Evolutionary conservation across 1,139 yeast species (phyloP), one percentile per base, ranked within the genome.

Genomic region (Fermentozyma sake): DNA sequence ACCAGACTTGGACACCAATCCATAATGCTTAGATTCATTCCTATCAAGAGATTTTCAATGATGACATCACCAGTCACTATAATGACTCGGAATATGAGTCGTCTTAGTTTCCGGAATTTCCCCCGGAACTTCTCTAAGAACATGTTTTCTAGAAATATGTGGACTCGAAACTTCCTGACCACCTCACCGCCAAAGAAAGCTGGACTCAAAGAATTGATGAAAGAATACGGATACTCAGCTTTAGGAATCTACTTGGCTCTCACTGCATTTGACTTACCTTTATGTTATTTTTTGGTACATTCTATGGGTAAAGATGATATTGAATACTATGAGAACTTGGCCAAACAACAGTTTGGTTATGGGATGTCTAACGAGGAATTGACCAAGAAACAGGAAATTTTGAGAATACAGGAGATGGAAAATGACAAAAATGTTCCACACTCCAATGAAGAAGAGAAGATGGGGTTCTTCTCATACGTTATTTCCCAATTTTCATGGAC

Each of bases 191-290:
- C 39, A 10, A 45, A 58, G 33, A 65, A 65, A 28, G 52, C 61
- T 2, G 80, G 82, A 5, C 58, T 86, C 31, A 83, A 76, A 52
- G 81, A 75, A 5, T 63, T 91, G 38, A 72, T 85, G 53, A 79
- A 82, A 47, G 82, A 83, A 50, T 91, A 91, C 52, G 99, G 99
- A 1, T 85, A 80, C 61, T 76, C 94, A 6, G 97, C 96, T 0
- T 59, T 91, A 12, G 96, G 86, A 9, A 87, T 91, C 0, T 91
- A 91, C 49, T 48, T 86, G 20, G 80, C 72, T 1, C 53, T 91
- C 12, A 69, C 85, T 3, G 64, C 69, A 15, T 53, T 91, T 22
- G 98, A 91, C 50, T 66, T 85, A 40, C 97, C 97, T 1, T 41
- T 87, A 4, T 85, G 94, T 51, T 91, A 80, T 49, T 44, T 82